Percentiles rank a stretch among this genome's conserved stretches.
Conservation (phyloP, 2,329 filamentous ascomycete genomes). For the Fusarium nematophilum region DNA sequence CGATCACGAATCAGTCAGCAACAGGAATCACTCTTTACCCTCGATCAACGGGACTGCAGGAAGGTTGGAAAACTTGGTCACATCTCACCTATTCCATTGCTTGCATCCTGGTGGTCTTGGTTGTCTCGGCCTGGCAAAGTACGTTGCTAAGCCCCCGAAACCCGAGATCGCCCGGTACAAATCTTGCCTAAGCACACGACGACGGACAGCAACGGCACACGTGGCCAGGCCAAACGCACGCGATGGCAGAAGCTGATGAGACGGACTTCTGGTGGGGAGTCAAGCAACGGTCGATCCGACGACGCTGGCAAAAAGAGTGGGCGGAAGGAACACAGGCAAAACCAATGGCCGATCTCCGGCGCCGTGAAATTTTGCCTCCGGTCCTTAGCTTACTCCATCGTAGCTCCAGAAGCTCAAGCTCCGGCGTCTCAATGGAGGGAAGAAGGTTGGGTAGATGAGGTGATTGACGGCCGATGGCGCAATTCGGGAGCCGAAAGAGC, state of each 20-base stretch:
- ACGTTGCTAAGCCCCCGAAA: neutral
- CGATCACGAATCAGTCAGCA: too few species aligned
- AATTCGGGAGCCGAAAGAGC: conserved; percentile 44
- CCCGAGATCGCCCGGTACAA: conserved; percentile 26
- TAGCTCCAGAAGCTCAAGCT: conserved; percentile 13
- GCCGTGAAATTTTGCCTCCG: conserved; percentile 26
- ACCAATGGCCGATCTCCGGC: conserved; percentile 37
- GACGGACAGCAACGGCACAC: conserved; percentile 18
- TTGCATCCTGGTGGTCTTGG: too few species aligned
- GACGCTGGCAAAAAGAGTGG: conserved; percentile 15
- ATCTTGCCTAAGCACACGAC: neutral
- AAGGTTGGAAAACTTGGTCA: too few species aligned
- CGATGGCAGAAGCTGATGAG: conserved; percentile 18
- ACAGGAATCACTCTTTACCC: too few species aligned
- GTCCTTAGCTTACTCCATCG: conserved; percentile 26
- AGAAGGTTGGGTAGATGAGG: conserved; percentile 31
- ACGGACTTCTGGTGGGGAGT: conserved; percentile 16
- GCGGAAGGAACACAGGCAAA: conserved; percentile 5
- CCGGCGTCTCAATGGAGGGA: conserved; percentile 15
- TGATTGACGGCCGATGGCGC: conserved; percentile 40
- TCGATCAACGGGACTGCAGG: too few species aligned
- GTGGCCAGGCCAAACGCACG: conserved; percentile 23
- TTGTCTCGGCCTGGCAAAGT: too few species aligned
- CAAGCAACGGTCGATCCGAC: conserved; percentile 22
- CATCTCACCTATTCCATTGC: too few species aligned